phyloP scores from a whole-genome alignment of 495 filamentous ascomycete species.

The Xylaria acuta region DNA sequence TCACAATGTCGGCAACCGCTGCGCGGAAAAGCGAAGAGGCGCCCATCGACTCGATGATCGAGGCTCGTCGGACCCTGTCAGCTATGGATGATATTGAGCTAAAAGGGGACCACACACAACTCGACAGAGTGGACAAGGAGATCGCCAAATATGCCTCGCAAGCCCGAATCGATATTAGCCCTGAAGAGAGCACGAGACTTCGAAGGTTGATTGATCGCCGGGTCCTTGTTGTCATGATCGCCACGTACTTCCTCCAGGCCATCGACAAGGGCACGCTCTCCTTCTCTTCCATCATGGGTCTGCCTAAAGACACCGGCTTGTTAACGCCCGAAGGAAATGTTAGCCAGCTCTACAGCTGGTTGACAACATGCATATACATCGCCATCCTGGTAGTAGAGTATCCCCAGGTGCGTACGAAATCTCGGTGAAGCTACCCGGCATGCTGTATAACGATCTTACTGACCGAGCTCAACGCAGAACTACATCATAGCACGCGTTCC shows the following conservation, averaged over 20 bases:
- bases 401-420: slow-evolving; percentile 44
- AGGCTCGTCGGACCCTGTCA: slow-evolving; percentile 55
- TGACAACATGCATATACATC: slow-evolving; percentile 63
- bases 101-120: slow-evolving; percentile 58
- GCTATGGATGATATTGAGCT: slow-evolving; percentile 45
- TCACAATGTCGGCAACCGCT: slow-evolving; percentile 5
- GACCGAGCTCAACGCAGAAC: slow-evolving; percentile 42
- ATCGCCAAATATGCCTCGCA: slow-evolving; percentile 66
- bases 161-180: slow-evolving; percentile 57
- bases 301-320: slow-evolving; percentile 61
- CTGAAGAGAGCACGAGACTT: slow-evolving; percentile 60
- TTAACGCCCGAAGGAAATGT: slow-evolving; percentile 54
- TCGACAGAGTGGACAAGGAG: slow-evolving; percentile 65
- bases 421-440: neutral
- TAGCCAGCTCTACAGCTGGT: slow-evolving; percentile 53
- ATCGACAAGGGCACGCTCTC: slow-evolving; percentile 75
- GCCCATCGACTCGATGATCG: slow-evolving; percentile 50
- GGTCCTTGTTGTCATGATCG: slow-evolving; percentile 59
- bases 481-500: slow-evolving; percentile 59
- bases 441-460: neutral
- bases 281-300: slow-evolving; percentile 74
- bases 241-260: slow-evolving; percentile 74
- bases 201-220: slow-evolving; percentile 57
- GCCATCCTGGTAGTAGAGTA: slow-evolving; percentile 60
- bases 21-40: slow-evolving; percentile 5